Percentiles rank a stretch among this genome's conserved stretches.
Conservation (phyloP, 2,329 filamentous ascomycete species). For the Dothideomycetes sp. region DNA sequence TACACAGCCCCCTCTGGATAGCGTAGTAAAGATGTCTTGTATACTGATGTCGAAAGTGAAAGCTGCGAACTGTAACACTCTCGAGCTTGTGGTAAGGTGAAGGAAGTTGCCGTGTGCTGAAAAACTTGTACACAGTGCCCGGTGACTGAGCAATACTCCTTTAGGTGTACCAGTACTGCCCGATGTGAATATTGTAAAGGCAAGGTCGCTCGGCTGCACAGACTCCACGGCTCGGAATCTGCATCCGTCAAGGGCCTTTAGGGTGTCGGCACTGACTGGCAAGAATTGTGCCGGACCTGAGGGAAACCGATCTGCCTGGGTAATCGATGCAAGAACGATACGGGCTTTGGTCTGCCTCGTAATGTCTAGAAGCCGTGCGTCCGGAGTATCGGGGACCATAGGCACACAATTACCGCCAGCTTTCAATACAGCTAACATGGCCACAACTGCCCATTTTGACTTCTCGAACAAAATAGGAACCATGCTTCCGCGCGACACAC, state of each 20-base stretch:
- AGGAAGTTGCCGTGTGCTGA: constrained; percentile 31
- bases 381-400: neutral
- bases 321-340: too few species aligned
- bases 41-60: constrained; percentile 16
- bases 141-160: constrained; percentile 24
- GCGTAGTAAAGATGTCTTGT: constrained; percentile 15
- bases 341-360: too few species aligned
- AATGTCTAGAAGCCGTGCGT: neutral
- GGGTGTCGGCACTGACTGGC: too few species aligned
- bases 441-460: too few species aligned
- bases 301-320: too few species aligned
- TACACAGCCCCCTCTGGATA: constrained; percentile 16
- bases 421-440: too few species aligned
- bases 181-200: constrained; percentile 24
- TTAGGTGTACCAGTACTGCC: constrained; percentile 23
- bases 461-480: too few species aligned
- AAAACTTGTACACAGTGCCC: constrained; percentile 46
- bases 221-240: too few species aligned
- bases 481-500: too few species aligned
- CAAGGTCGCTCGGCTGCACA: too few species aligned
- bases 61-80: constrained; percentile 15
- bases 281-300: too few species aligned
- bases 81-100: constrained; percentile 7
- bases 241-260: too few species aligned
- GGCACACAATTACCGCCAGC: neutral